Evolutionary conservation across 2,329 filamentous ascomycete genomes (phyloP).

Genomic region (Dryadomyces quercus-mongolicae): DNA sequence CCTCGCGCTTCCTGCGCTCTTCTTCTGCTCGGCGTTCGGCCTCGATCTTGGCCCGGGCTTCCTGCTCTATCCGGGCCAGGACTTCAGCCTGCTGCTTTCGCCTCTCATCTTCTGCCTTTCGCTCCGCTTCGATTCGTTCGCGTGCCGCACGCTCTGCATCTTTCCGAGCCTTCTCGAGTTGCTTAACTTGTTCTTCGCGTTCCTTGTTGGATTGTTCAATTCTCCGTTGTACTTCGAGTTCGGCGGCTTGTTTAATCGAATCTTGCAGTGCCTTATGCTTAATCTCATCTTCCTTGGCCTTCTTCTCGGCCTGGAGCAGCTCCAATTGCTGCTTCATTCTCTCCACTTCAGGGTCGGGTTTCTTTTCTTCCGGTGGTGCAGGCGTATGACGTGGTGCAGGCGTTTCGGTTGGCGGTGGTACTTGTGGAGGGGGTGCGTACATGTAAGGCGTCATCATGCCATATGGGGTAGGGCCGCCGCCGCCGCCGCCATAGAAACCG

Average conservation of each 20-base stretch:
- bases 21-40: slow-evolving; percentile 28
- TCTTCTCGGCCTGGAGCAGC: slow-evolving; percentile 32
- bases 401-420: slow-evolving; percentile 29
- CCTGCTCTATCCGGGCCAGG: slow-evolving; percentile 20
- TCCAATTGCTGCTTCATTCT: slow-evolving; percentile 48
- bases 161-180: slow-evolving; percentile 32
- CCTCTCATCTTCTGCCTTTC: slow-evolving; percentile 24
- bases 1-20: slow-evolving; percentile 26
- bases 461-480: slow-evolving; percentile 14
- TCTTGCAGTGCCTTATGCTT: slow-evolving; percentile 30
- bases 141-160: slow-evolving; percentile 21
- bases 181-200: slow-evolving; percentile 31
- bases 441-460: slow-evolving; percentile 25
- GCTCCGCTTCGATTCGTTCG: slow-evolving; percentile 17
- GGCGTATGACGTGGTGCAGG: slow-evolving; percentile 25
- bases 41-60: slow-evolving; percentile 24
- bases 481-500: slow-evolving; percentile 18
- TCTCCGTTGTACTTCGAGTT: slow-evolving; percentile 10
- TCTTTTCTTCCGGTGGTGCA: slow-evolving; percentile 22
- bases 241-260: slow-evolving; percentile 21
- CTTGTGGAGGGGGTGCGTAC: slow-evolving; percentile 26
- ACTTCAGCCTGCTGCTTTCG: slow-evolving; percentile 20
- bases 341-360: slow-evolving; percentile 43
- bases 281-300: slow-evolving; percentile 31
- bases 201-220: slow-evolving; percentile 23